Conservation (phyloP, 257 asterid genomes). For the Marsdenia floribunda region DNA sequence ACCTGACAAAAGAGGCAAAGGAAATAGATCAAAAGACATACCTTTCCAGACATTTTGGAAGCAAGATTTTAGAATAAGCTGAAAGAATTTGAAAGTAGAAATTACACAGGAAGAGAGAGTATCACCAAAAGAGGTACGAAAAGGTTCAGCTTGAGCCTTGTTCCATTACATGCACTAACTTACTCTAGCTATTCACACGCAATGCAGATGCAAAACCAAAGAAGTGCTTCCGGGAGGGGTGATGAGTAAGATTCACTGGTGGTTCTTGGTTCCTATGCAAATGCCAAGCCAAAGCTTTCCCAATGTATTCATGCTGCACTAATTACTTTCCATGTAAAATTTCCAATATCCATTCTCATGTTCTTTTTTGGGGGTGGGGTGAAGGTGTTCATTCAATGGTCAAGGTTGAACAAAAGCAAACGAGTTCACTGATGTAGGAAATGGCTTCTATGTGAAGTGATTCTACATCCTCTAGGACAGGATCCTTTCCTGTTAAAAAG, state of each 20-base stretch:
- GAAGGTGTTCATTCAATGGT: not conserved
- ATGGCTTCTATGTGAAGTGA: not conserved
- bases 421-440: not conserved
- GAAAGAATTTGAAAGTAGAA: not conserved
- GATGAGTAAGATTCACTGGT: no score
- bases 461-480: not conserved
- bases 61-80: not conserved
- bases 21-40: not conserved
- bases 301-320: not conserved
- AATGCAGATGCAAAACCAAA: not conserved
- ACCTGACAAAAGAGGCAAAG: constrained; percentile 33
- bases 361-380: not conserved
- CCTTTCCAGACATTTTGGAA: not conserved
- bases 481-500: not conserved
- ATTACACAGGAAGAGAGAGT: not conserved
- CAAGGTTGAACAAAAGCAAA: not conserved
- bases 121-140: not conserved
- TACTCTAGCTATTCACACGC: not conserved
- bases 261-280: no score
- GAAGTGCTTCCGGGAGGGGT: not conserved
- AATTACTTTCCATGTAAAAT: not conserved
- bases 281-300: not conserved
- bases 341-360: not conserved
- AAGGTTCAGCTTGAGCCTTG: not conserved
- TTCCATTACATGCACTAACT: not conserved